Percentiles rank a stretch among this genome's conserved stretches.
Evolutionary conservation across 352 stramenopile species (phyloP).

Genomic region (Phytophthora citrophthora): DNA sequence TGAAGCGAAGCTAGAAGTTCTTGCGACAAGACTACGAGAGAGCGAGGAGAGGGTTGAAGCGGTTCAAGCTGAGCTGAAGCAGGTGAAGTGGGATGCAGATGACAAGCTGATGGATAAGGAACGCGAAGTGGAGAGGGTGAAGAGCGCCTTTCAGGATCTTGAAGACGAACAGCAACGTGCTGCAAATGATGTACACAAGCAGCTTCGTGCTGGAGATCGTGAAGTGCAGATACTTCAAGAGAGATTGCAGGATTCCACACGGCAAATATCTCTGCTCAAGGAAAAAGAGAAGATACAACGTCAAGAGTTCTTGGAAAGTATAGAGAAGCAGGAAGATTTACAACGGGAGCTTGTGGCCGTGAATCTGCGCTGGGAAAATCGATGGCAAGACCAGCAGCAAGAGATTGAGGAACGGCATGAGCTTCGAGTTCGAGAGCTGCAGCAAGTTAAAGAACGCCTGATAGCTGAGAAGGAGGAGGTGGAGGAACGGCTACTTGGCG

Average conservation of each 20-base stretch:
- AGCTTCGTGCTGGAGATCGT: conserved; percentile 55
- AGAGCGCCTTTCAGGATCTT: conserved; percentile 59
- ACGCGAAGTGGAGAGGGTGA: conserved; percentile 53
- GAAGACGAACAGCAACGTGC: conserved; percentile 57
- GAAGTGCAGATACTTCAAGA: conserved; percentile 53
- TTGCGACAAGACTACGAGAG: conserved; percentile 54
- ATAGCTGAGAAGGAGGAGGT: conserved; percentile 61
- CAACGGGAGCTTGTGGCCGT: conserved; percentile 66
- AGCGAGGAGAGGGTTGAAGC: conserved; percentile 59
- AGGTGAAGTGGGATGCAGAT: conserved; percentile 66
- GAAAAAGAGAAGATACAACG: conserved; percentile 71
- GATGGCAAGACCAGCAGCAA: conserved; percentile 69
- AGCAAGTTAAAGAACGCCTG: conserved; percentile 61
- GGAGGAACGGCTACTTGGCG: conserved; percentile 62
- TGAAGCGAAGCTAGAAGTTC: conserved; percentile 53
- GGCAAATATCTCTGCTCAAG: conserved; percentile 55
- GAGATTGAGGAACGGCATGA: conserved; percentile 54
- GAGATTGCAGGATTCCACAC: conserved; percentile 49
- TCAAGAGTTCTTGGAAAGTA: conserved; percentile 55
- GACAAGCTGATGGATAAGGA: conserved; percentile 71
- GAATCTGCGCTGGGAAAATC: conserved; percentile 77
- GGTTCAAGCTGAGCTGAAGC: conserved; percentile 62
- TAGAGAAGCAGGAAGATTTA: conserved; percentile 69
- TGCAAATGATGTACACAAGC: conserved; percentile 55
- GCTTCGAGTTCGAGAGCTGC: conserved; percentile 55